These are phyloP conservation scores for Lachnellula hyalina DNA, from an alignment of 2,329 filamentous ascomycete genomes.

Conservation along the genomic window DNA sequence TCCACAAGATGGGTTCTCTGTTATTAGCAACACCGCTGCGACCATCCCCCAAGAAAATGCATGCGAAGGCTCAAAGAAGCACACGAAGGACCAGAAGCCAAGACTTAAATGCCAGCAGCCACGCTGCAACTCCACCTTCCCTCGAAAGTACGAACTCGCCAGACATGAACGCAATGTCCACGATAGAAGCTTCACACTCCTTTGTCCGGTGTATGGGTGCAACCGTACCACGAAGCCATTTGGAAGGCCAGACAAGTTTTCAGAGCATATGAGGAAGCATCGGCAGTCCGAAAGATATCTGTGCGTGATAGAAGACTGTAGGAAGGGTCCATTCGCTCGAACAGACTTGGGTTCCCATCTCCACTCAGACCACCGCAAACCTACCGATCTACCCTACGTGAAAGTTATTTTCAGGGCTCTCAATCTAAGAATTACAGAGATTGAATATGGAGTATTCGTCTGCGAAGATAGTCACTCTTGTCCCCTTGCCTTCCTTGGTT, in stretches of 20 bases:
- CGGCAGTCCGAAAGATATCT: neutral
- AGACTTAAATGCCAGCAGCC: conserved; percentile 7
- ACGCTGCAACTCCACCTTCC: conserved; percentile 10
- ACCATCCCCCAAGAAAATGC: neutral
- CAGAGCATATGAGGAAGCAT: conserved; percentile 11
- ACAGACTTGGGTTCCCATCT: conserved; percentile 2
- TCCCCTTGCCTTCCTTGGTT: conserved; percentile 10
- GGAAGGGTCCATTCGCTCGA: conserved; percentile 2
- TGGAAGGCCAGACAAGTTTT: conserved; percentile 10
- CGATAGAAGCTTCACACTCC: neutral
- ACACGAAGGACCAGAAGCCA: neutral
- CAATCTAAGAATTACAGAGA: neutral
- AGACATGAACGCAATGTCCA: conserved; percentile 10
- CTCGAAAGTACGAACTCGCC: conserved; percentile 8
- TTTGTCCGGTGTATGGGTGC: conserved; percentile 12
- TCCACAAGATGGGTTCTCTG: too few relatives aligned
- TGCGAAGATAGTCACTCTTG: conserved; percentile 1
- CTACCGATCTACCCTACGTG: neutral
- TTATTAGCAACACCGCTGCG: neutral
- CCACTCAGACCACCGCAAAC: neutral
- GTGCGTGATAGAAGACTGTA: conserved; percentile 7
- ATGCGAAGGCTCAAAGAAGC: neutral
- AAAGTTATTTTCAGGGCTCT: neutral
- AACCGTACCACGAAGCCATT: conserved; percentile 6
- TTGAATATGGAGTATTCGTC: neutral